Conservation (phyloP, 345 rosid species). For the Angophora floribunda region DNA sequence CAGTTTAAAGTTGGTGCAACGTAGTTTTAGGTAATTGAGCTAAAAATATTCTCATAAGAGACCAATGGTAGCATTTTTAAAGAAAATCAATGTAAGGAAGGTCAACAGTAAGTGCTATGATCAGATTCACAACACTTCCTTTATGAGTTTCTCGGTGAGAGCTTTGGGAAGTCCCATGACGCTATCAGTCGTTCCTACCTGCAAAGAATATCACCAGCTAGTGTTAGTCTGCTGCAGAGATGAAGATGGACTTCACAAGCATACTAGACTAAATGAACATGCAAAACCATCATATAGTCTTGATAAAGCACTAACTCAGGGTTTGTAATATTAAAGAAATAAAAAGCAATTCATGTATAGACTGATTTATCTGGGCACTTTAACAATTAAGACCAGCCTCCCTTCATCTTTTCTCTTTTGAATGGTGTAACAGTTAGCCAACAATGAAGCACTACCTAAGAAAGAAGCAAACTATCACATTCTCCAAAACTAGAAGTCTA, state of each 20-base stretch:
- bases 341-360: background rate
- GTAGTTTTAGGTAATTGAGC: background rate
- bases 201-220: slow-evolving; percentile 3
- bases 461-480: background rate
- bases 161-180: slow-evolving; percentile 92
- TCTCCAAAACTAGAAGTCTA: background rate
- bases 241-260: background rate
- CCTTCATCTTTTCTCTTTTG: background rate
- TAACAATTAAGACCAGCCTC: background rate
- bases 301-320: background rate
- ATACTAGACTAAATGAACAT: background rate
- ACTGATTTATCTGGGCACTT: background rate
- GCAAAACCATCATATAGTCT: background rate
- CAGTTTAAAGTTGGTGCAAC: background rate
- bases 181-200: slow-evolving; percentile 87
- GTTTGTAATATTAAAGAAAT: background rate
- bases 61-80: background rate
- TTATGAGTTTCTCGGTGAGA: slow-evolving; percentile 51
- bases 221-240: background rate
- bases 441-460: background rate
- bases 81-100: background rate
- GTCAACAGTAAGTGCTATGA: background rate
- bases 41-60: background rate
- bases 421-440: background rate
- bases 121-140: slow-evolving; percentile 32